These are phyloP conservation scores for Penicillium sp. DNA, from an alignment of 2,329 filamentous ascomycete species.

Conservation along the genomic window DNA sequence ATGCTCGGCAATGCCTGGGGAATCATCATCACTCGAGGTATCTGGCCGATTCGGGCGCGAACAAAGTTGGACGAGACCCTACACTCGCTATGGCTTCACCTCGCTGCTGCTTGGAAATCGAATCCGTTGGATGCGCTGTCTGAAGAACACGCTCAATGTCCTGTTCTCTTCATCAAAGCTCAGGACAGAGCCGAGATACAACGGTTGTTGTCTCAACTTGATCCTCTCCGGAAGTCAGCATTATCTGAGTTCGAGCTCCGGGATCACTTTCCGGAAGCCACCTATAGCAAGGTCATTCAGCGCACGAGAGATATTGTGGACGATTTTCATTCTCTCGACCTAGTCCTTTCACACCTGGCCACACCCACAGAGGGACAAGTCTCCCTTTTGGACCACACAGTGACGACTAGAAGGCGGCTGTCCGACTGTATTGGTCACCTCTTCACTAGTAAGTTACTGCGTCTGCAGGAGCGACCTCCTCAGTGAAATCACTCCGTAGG, in stretches of 20 bases:
- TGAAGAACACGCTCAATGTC: slow-evolving; percentile 46
- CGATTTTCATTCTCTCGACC: slow-evolving; percentile 92
- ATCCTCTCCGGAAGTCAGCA: background rate
- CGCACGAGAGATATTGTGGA: slow-evolving; percentile 81
- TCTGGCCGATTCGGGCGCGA: slow-evolving; percentile 90
- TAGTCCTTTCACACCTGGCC: slow-evolving; percentile 39
- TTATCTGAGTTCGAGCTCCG: slow-evolving; percentile 73
- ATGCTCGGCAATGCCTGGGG: slow-evolving; percentile 86
- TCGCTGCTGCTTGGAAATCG: slow-evolving; percentile 93
- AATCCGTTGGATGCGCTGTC: slow-evolving; percentile 76
- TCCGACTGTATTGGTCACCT: background rate
- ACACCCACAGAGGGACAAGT: slow-evolving; percentile 34
- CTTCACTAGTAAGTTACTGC: background rate
- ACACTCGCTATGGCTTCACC: slow-evolving; percentile 81
- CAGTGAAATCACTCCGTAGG: too few relatives aligned
- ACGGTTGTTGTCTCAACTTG: background rate
- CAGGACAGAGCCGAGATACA: background rate
- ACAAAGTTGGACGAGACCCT: slow-evolving; percentile 83
- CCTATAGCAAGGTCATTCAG: slow-evolving; percentile 67
- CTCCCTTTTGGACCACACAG: background rate
- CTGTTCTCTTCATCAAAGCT: background rate
- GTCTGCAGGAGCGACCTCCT: background rate
- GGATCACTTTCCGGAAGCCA: slow-evolving; percentile 73
- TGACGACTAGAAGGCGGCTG: background rate
- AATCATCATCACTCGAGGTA: slow-evolving; percentile 75